phyloP scores from a whole-genome alignment of 495 filamentous ascomycete species.

The Lentithecium fluviatile region DNA sequence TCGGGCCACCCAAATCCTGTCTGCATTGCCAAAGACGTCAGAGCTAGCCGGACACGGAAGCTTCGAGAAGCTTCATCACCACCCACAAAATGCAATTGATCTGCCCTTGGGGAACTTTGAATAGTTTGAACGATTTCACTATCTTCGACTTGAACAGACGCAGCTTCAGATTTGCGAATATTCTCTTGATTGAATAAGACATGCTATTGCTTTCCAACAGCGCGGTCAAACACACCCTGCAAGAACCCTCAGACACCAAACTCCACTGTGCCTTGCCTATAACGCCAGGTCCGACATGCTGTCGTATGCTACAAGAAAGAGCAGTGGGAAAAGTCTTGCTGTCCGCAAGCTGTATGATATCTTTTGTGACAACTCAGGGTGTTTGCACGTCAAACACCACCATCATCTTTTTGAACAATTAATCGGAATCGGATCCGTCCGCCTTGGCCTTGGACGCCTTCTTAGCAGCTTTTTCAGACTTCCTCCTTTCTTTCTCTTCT shows the following conservation, averaged over 20 bases:
- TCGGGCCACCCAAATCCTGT: constrained; percentile 13
- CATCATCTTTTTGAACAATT: not conserved
- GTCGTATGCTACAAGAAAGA: constrained; percentile 22
- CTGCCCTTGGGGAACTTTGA: not conserved
- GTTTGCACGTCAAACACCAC: constrained; percentile 1
- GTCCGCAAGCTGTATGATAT: not conserved
- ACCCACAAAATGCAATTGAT: constrained; percentile 1
- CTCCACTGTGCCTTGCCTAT: constrained; percentile 20
- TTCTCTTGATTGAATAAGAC: not conserved
- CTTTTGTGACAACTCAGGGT: not conserved
- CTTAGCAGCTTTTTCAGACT: constrained; percentile 40
- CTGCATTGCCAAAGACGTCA: constrained; percentile 22
- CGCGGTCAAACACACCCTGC: not conserved
- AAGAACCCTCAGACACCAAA: constrained; percentile 6
- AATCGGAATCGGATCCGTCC: constrained; percentile 35
- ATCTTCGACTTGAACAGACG: not conserved
- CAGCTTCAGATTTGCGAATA: constrained; percentile 4
- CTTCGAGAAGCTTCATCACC: constrained; percentile 26
- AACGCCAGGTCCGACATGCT: constrained; percentile 13
- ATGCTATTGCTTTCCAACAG: not conserved
- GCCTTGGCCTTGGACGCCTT: constrained; percentile 24
- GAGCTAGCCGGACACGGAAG: constrained; percentile 24
- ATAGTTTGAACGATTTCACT: not conserved
- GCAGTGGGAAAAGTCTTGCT: not conserved
- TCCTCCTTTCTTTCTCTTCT: constrained; percentile 35